These are phyloP conservation scores for Nitzschia palea DNA, from an alignment of 108 stramenopile species.

Conservation along the genomic window DNA sequence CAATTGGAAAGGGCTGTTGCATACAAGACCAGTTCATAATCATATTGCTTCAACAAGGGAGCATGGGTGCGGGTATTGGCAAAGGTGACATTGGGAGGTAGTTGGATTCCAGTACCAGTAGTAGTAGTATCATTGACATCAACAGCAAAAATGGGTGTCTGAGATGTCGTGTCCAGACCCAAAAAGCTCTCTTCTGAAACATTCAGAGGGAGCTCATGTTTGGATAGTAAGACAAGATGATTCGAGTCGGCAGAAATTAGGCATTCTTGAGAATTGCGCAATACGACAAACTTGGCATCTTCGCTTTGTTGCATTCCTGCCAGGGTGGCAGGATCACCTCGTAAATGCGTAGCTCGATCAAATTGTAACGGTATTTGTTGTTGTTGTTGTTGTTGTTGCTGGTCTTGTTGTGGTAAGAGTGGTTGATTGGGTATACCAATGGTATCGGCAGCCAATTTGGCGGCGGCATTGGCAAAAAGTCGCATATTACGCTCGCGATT, in stretches of 20 bases:
- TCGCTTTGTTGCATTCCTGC: constrained; percentile 36
- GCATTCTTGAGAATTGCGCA: constrained; percentile 31
- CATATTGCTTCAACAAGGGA: constrained; percentile 48
- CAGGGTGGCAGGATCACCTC: constrained; percentile 40
- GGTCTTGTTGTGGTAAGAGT: neutral
- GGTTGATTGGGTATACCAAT: constrained; percentile 21
- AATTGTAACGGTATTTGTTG: constrained; percentile 7
- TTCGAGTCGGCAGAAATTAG: constrained; percentile 10
- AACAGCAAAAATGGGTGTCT: constrained; percentile 50
- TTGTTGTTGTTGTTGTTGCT: neutral
- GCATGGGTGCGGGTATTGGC: constrained; percentile 65
- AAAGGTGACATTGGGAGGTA: constrained; percentile 33
- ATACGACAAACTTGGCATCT: constrained; percentile 58
- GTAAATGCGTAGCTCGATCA: constrained; percentile 63
- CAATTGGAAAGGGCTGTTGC: constrained; percentile 72
- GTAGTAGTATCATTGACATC: constrained; percentile 9
- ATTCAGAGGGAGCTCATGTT: neutral
- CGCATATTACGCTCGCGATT: constrained; percentile 82
- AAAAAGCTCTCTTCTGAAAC: constrained; percentile 35
- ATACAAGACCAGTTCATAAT: constrained; percentile 76
- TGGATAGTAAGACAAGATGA: constrained; percentile 2
- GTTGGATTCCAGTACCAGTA: neutral
- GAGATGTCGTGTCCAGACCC: constrained; percentile 30
- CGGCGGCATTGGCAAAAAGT: constrained; percentile 79
- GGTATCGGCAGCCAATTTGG: constrained; percentile 49